Conservation (phyloP, 495 filamentous ascomycete species). For the Darksidea phi region DNA sequence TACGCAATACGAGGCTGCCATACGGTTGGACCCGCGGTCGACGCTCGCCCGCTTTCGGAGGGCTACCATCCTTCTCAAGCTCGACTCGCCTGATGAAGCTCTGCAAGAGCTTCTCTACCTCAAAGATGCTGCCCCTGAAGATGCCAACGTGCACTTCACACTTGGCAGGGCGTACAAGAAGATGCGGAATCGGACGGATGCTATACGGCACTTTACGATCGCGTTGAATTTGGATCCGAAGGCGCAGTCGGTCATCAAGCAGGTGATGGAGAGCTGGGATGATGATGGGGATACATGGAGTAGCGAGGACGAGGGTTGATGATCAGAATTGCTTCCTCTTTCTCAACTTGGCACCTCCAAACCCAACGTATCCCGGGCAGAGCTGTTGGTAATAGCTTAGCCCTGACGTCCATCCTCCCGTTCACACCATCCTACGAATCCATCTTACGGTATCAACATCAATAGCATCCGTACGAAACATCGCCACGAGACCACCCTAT, state of each 20-base stretch:
- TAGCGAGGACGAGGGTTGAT: conserved; percentile 10
- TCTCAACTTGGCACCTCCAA: too few relatives aligned
- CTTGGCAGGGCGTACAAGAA: conserved; percentile 84
- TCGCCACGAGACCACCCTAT: too few relatives aligned
- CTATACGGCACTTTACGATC: conserved; percentile 89
- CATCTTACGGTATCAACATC: too few relatives aligned
- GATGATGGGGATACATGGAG: conserved; percentile 14
- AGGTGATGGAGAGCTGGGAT: conserved; percentile 33
- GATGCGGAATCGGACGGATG: conserved; percentile 71
- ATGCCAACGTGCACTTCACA: conserved; percentile 92
- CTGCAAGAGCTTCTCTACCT: conserved; percentile 75
- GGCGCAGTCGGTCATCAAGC: conserved; percentile 40
- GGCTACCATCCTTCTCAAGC: conserved; percentile 77
- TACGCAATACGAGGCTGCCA: conserved; percentile 74
- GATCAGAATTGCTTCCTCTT: not conserved
- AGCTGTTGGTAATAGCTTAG: too few relatives aligned
- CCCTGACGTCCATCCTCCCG: too few relatives aligned
- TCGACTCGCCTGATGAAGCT: conserved; percentile 69
- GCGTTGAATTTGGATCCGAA: conserved; percentile 96
- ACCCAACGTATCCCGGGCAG: too few relatives aligned
- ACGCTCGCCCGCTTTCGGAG: conserved; percentile 86
- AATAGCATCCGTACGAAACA: too few relatives aligned
- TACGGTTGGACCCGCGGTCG: conserved; percentile 73
- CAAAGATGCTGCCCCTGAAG: conserved; percentile 87
- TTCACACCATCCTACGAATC: too few relatives aligned